phyloP scores from a whole-genome alignment of 139 green algal species.

The Trebouxia sp. region DNA sequence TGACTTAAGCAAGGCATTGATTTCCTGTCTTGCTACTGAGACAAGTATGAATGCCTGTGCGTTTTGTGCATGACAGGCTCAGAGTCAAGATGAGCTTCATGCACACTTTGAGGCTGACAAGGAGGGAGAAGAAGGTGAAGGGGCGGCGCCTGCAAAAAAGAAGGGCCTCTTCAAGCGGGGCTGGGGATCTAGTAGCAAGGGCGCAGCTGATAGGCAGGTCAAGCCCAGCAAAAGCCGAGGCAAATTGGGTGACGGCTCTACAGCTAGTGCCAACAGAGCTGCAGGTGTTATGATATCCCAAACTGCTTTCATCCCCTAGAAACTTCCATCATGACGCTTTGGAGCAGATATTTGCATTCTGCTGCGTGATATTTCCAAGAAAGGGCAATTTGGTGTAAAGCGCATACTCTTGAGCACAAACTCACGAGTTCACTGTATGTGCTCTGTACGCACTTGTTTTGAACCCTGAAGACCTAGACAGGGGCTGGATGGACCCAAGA shows the following conservation, averaged over 20 bases:
- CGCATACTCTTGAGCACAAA: too few relatives aligned
- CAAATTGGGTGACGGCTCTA: background rate
- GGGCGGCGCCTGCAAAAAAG: background rate
- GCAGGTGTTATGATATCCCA: too few relatives aligned
- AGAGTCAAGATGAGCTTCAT: background rate
- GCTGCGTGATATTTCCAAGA: background rate
- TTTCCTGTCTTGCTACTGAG: too few relatives aligned
- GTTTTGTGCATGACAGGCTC: background rate
- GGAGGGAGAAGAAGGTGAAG: background rate
- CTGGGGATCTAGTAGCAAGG: background rate
- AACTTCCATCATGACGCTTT: too few relatives aligned
- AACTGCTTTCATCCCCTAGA: too few relatives aligned
- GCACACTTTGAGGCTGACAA: background rate
- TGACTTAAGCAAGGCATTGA: too few relatives aligned
- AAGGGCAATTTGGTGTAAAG: too few relatives aligned
- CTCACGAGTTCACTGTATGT: background rate
- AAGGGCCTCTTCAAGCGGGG: constrained; percentile 18
- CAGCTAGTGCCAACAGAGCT: background rate
- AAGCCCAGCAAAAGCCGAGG: constrained; percentile 11
- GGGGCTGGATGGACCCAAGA: constrained; percentile 26
- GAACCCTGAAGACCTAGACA: constrained; percentile 27
- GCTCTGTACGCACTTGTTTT: background rate
- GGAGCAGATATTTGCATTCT: background rate
- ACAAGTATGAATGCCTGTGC: background rate
- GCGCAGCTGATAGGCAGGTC: background rate